A percentile compares a stretch with the other conserved stretches of the same genome.
Evolutionary conservation across 495 filamentous ascomycete species (phyloP).

Genomic region (Parathielavia hyrcaniae): DNA sequence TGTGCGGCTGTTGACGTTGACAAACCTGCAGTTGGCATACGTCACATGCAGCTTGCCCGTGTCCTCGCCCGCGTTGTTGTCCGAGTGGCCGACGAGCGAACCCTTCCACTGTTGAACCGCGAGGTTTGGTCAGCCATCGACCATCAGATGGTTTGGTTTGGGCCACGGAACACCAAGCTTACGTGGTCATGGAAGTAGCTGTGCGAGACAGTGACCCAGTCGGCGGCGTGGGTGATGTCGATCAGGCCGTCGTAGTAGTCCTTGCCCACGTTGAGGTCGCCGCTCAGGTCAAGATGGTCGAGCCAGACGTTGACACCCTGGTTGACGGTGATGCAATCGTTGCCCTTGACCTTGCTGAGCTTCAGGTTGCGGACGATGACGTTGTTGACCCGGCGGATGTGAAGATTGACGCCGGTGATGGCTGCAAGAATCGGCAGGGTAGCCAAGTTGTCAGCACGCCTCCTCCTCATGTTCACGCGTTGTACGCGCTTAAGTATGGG

Average conservation of each 20-base stretch:
- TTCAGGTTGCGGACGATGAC: constrained; percentile 8
- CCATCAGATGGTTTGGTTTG: background rate
- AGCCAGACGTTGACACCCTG: constrained; percentile 4
- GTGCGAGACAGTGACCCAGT: constrained; percentile 6
- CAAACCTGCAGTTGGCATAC: constrained; percentile 4
- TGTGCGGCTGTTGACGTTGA: constrained; percentile 5
- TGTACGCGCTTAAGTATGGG: background rate
- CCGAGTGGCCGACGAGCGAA: constrained; percentile 9
- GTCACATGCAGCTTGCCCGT: constrained; percentile 5
- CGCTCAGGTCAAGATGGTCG: constrained; percentile 5
- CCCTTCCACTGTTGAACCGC: constrained; percentile 1
- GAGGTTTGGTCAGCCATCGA: background rate
- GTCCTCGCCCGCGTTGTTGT: constrained; percentile 3
- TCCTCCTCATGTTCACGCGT: background rate
- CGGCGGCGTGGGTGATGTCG: constrained; percentile 3
- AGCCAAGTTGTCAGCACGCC: background rate
- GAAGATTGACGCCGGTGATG: background rate
- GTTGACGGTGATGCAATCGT: background rate
- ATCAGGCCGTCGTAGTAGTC: constrained; percentile 6
- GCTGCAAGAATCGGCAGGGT: background rate
- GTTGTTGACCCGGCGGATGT: background rate
- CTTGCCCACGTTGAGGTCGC: background rate
- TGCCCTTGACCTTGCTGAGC: constrained; percentile 3
- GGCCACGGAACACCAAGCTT: background rate
- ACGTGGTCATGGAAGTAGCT: constrained; percentile 6